Evolutionary conservation across 2,329 filamentous ascomycete genomes (phyloP).

Genomic region (Amauroascus verrucosus): DNA sequence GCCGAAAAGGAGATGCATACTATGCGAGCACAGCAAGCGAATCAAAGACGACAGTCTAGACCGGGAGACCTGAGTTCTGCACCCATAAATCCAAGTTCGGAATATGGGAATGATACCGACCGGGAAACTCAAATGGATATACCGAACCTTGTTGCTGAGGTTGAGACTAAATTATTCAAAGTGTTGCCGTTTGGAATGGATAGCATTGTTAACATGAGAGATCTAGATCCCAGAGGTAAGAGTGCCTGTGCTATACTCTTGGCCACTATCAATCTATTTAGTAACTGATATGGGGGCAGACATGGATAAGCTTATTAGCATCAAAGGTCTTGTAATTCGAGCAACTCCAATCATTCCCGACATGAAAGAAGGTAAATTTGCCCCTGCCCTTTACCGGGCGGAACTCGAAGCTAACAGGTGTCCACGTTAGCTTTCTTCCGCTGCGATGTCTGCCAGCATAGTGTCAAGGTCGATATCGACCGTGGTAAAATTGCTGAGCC

Average conservation of each 20-base stretch:
- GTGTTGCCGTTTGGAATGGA: slow-evolving; percentile 85
- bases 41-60: slow-evolving; percentile 36
- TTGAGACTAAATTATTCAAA: slow-evolving; percentile 69
- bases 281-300: slow-evolving; percentile 42
- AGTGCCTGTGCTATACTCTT: not conserved
- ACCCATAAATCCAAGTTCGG: slow-evolving; percentile 69
- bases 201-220: slow-evolving; percentile 77
- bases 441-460: slow-evolving; percentile 86
- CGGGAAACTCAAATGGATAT: slow-evolving; percentile 36
- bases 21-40: slow-evolving; percentile 47
- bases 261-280: no score
- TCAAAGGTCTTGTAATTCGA: slow-evolving; percentile 93
- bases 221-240: slow-evolving; percentile 72
- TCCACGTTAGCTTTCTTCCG: slow-evolving; percentile 70
- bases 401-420: slow-evolving; percentile 10
- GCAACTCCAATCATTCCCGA: slow-evolving; percentile 94
- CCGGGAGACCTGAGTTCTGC: slow-evolving; percentile 57
- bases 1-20: slow-evolving; percentile 69
- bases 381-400: not conserved
- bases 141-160: slow-evolving; percentile 64
- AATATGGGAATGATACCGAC: slow-evolving; percentile 46
- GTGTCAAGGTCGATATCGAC: slow-evolving; percentile 81
- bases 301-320: slow-evolving; percentile 89
- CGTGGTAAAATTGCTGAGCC: slow-evolving; percentile 94
- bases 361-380: slow-evolving; percentile 69